A percentile compares a stretch with the other conserved stretches of the same genome.
Evolutionary conservation across 371 early-diverging fungal species (phyloP).

Genomic region (Mucor velutinosus): DNA sequence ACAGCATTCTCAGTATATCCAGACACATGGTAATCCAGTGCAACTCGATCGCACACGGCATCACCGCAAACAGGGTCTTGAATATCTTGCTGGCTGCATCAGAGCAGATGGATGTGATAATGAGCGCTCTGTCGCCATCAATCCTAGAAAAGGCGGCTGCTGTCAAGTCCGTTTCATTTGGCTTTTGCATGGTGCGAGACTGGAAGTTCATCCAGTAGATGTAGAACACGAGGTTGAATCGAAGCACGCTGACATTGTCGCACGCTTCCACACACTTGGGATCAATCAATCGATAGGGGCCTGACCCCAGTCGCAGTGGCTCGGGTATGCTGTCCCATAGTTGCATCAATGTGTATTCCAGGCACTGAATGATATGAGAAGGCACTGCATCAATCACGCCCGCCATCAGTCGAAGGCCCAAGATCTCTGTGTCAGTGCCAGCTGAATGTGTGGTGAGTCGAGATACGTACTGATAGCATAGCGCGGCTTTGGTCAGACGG

Average conservation of each 20-base stretch:
- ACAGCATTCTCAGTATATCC: slow-evolving; percentile 23
- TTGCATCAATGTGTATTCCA: slow-evolving; percentile 23
- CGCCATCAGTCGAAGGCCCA: slow-evolving; percentile 21
- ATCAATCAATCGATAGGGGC: slow-evolving; percentile 25
- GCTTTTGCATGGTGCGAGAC: slow-evolving; percentile 30
- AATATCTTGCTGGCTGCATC: slow-evolving; percentile 34
- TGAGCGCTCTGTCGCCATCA: slow-evolving; percentile 34
- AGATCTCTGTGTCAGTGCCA: neutral
- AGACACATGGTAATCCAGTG: slow-evolving; percentile 34
- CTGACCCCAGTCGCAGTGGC: slow-evolving; percentile 14
- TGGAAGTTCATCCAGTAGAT: slow-evolving; percentile 32
- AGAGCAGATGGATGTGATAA: slow-evolving; percentile 37
- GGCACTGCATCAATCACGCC: slow-evolving; percentile 26
- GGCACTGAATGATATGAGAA: slow-evolving; percentile 16
- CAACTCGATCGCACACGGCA: slow-evolving; percentile 35
- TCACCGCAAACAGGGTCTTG: slow-evolving; percentile 9
- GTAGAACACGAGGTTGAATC: slow-evolving; percentile 30
- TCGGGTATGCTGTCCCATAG: slow-evolving; percentile 32
- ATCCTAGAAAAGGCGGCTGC: slow-evolving; percentile 24
- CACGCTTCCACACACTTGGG: slow-evolving; percentile 3
- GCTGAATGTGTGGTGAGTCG: slow-evolving; percentile 16
- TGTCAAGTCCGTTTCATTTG: slow-evolving; percentile 15
- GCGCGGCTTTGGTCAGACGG: neutral
- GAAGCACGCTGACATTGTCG: slow-evolving; percentile 18
- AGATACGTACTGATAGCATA: slow-evolving; percentile 11